Base-by-base conservation (phyloP, 225 moss, liverwort and hornwort genomes). In the Polytrichum formosum region DNA sequence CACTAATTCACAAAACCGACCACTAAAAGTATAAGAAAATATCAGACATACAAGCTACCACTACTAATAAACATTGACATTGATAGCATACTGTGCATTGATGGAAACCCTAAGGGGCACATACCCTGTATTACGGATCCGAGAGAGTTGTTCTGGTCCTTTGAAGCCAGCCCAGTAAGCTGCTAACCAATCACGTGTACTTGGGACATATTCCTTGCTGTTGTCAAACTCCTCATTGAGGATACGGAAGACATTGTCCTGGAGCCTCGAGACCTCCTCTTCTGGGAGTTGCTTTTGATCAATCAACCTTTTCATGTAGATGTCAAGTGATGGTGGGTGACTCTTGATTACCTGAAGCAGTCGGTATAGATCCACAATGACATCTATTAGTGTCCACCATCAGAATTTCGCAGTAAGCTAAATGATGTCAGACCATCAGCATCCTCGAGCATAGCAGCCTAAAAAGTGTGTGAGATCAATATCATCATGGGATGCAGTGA, bases 151-250 rank as follows among this genome's bases (percentile, higher is more conserved):
- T 79, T 98, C 97, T 26, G 97, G 97, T 28, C 97, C 94, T 76
- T 98, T 98, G 64, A 98, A 98, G 63, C 97, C 97, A 56, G 90
- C 84, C 97, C 97, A 98, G 76, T 94, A 94, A 71, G 94, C 92
- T 75, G 94, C 92, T 55, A 98, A 76, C 97, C 97, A 98, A 74
- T 98, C 97, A 22, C 97, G 89, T 76, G 94, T 92, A 77, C 94
- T 94, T 60, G 93, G 94, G 21, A 98, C 82, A 76, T 98, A 92
- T 2, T 84, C 88, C 69, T 98, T 98, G 71, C 97, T 98, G 1
- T 68, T 85, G 67, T 92, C 72, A n/a, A 98, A 98, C 77, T 98
- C 97, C n/a, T 92, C 91, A 69, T 90, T 92, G 16, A 98, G 87
- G 54, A 92, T 84, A 22, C 28, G 79, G 70, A 91, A 86, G 22